These are phyloP conservation scores for Brassica hybrid DNA, from an alignment of 441 rosid species.

Conservation along the genomic window DNA sequence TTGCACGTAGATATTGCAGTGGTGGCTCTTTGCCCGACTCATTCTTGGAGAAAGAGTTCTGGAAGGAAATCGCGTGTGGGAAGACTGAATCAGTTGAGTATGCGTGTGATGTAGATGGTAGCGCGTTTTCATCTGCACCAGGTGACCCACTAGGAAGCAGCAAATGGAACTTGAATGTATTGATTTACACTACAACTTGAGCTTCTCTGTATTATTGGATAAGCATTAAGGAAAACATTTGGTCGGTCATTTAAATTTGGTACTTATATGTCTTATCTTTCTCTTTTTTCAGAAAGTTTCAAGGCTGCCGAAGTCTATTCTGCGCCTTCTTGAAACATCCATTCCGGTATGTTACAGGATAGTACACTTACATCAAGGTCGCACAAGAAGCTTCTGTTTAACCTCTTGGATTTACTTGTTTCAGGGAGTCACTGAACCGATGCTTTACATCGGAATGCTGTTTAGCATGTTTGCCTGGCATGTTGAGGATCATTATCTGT, in stretches of 20 bases:
- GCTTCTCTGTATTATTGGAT: conserved; percentile 6
- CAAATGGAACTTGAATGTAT: conserved; percentile 99
- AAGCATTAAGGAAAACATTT: background rate
- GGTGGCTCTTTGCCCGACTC: conserved; percentile 86
- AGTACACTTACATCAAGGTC: no score
- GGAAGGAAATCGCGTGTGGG: conserved; percentile 96
- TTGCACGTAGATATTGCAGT: conserved; percentile 95
- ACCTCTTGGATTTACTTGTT: conserved; percentile 39
- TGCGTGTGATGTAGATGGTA: conserved; percentile 99
- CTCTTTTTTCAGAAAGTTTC: no score
- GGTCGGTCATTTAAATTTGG: conserved; percentile 3
- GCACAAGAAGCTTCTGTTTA: no score
- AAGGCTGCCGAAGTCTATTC: no score
- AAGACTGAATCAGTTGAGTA: conserved; percentile 97
- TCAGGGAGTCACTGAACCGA: conserved; percentile 99
- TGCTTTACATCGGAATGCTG: conserved; percentile 99
- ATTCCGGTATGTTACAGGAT: no score
- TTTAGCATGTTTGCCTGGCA: conserved; percentile 99
- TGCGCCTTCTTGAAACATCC: no score
- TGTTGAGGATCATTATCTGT: conserved; percentile 98
- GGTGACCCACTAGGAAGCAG: conserved; percentile 92
- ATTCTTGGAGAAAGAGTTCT: conserved; percentile 98
- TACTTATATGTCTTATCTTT: conserved; percentile 9
- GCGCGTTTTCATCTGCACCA: conserved; percentile 94
- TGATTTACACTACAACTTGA: conserved; percentile 43